Conservation (phyloP, 2,329 filamentous ascomycete species). For the Claviceps maximensis region DNA sequence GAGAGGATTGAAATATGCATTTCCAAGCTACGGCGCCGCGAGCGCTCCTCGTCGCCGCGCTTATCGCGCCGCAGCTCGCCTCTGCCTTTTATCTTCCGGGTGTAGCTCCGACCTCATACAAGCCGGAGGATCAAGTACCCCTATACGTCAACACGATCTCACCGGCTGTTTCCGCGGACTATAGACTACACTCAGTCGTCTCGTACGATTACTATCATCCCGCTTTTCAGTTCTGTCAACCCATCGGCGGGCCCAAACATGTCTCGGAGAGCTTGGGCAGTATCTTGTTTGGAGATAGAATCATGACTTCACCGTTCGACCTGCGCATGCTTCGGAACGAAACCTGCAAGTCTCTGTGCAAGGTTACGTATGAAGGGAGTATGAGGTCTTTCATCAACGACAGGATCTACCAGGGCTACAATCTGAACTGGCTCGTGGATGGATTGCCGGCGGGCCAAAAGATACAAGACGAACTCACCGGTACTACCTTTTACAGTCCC, state of each 20-base stretch:
- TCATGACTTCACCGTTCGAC: constrained; percentile 91
- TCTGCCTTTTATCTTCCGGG: constrained; percentile 91
- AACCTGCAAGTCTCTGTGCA: constrained; percentile 71
- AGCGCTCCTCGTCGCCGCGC: constrained; percentile 36
- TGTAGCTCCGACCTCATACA: constrained; percentile 87
- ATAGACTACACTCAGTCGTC: constrained; percentile 79
- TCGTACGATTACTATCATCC: constrained; percentile 94
- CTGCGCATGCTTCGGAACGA: constrained; percentile 79
- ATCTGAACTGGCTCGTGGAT: constrained; percentile 91
- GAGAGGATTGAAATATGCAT: constrained; percentile 24
- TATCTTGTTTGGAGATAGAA: constrained; percentile 93
- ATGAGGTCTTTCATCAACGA: constrained; percentile 69
- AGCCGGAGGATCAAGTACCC: constrained; percentile 63
- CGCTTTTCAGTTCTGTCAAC: constrained; percentile 77
- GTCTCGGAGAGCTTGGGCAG: constrained; percentile 76
- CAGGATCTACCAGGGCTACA: constrained; percentile 74
- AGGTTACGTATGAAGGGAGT: constrained; percentile 46
- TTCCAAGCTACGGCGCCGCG: constrained; percentile 31
- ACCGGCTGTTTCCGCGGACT: constrained; percentile 67
- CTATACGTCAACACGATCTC: constrained; percentile 89
- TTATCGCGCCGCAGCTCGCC: constrained; percentile 39
- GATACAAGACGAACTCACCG: constrained; percentile 61
- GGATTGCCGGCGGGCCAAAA: constrained; percentile 82
- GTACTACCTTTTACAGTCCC: constrained; percentile 75
- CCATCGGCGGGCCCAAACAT: constrained; percentile 60